These are phyloP conservation scores for Vigna unguiculata DNA, from an alignment of 306 rosid species.

Conservation along the genomic window DNA sequence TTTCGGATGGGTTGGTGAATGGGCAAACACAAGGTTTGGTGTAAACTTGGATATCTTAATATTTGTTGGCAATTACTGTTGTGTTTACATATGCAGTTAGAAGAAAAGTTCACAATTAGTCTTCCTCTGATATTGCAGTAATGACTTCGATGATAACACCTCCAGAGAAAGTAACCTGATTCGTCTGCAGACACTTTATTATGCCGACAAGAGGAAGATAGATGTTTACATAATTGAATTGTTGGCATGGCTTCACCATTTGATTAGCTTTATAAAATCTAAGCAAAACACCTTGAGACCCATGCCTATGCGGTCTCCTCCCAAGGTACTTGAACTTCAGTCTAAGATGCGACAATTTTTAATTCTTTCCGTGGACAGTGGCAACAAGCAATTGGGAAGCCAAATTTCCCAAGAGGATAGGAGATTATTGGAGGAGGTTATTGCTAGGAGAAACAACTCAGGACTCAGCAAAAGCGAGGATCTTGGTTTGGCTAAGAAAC, in stretches of 20 bases:
- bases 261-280: constrained; percentile 63
- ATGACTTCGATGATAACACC: constrained; percentile 60
- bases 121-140: constrained; percentile 54
- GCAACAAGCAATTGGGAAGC: constrained; percentile 41
- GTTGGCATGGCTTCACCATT: constrained; percentile 73
- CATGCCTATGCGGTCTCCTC: constrained; percentile 64
- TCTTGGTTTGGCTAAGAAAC: constrained; percentile 48
- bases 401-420: constrained; percentile 63
- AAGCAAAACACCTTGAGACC: constrained; percentile 62
- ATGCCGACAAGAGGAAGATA: constrained; percentile 75
- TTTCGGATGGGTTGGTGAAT: constrained; percentile 96
- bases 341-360: constrained; percentile 61
- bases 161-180: constrained; percentile 53
- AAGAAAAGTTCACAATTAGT: constrained; percentile 3
- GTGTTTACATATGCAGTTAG: neutral
- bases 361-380: constrained; percentile 41
- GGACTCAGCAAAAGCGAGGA: constrained; percentile 79
- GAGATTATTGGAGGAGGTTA: constrained; percentile 65
- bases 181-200: constrained; percentile 87
- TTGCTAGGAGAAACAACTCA: constrained; percentile 49
- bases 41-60: constrained; percentile 4
- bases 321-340: constrained; percentile 63
- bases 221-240: constrained; percentile 74
- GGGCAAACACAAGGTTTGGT: constrained; percentile 90
- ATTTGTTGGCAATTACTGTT: constrained; percentile 9